Evolutionary conservation across 2,329 filamentous ascomycete genomes (phyloP).

Genomic region (Aspergillus costaricaensis): DNA sequence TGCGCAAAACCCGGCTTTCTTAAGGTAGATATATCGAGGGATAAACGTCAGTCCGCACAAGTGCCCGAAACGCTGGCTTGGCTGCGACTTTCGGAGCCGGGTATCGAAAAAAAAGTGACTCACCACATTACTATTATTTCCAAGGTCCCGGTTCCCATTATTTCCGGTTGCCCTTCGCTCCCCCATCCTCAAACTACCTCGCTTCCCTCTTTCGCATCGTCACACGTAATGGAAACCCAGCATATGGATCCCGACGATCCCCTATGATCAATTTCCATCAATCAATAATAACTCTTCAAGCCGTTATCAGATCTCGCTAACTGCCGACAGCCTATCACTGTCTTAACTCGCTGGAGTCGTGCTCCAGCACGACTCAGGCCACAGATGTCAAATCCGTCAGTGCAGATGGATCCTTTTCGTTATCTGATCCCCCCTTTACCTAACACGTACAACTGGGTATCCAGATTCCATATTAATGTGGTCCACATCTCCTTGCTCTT

Average conservation of each 20-base stretch:
- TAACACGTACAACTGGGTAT: constrained; percentile 12
- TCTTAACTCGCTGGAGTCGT: constrained; percentile 19
- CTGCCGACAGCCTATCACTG: not conserved
- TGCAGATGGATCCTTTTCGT: constrained; percentile 13
- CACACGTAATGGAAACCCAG: constrained; percentile 19
- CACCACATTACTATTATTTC: constrained; percentile 4
- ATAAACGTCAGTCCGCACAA: not conserved
- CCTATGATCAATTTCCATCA: constrained; percentile 11
- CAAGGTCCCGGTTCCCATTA: not conserved
- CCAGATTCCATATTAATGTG: not conserved
- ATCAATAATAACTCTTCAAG: constrained; percentile 5
- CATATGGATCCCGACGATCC: not conserved
- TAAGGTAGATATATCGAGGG: not conserved
- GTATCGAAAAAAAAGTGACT: constrained; percentile 3
- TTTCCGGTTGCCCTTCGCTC: not conserved
- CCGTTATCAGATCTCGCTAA: constrained; percentile 13
- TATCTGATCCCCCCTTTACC: constrained; percentile 26
- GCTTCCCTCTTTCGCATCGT: constrained; percentile 3
- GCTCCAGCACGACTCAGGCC: constrained; percentile 9
- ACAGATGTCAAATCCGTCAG: constrained; percentile 4
- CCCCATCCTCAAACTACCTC: not conserved
- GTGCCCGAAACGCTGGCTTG: constrained; percentile 8
- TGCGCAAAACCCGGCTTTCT: constrained; percentile 1
- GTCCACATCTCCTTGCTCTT: not conserved
- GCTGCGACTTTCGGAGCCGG: constrained; percentile 27